Percentiles rank a stretch among this genome's conserved stretches.
Evolutionary conservation across 352 stramenopile genomes (phyloP).

Genomic region (Pythium phragmitis): DNA sequence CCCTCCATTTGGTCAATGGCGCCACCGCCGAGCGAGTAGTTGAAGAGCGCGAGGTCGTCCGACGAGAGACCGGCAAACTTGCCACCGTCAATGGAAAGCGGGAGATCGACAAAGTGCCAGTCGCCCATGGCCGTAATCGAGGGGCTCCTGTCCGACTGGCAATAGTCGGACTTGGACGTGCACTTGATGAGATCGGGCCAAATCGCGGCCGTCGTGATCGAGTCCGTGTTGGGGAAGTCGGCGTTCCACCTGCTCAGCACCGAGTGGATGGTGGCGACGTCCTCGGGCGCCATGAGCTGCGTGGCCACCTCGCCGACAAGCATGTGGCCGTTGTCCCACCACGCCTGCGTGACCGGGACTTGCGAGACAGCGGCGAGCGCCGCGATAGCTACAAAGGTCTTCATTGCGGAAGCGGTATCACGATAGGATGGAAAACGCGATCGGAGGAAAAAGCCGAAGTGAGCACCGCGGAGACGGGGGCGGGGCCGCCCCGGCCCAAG

Average conservation of each 20-base stretch:
- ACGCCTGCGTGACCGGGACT: constrained; percentile 21
- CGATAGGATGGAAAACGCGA: too few species aligned
- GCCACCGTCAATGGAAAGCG: constrained; percentile 46
- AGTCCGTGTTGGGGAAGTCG: constrained; percentile 35
- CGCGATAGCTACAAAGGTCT: constrained; percentile 23
- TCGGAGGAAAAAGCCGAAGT: constrained; percentile 20
- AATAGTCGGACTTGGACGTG: constrained; percentile 20
- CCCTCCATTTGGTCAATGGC: constrained; percentile 39
- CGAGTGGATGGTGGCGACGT: constrained; percentile 26
- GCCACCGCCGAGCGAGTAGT: constrained; percentile 44
- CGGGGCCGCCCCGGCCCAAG: not conserved
- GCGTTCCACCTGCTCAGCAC: constrained; percentile 28
- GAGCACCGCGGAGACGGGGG: not conserved
- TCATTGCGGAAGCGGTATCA: constrained; percentile 13
- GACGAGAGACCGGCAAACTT: constrained; percentile 32
- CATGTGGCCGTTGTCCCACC: constrained; percentile 44
- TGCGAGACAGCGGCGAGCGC: constrained; percentile 14
- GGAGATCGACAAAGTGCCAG: constrained; percentile 76
- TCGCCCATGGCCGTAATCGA: constrained; percentile 52
- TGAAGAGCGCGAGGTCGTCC: constrained; percentile 44
- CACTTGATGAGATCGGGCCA: constrained; percentile 43
- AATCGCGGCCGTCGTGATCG: constrained; percentile 32
- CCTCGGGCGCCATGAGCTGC: constrained; percentile 27
- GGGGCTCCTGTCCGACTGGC: constrained; percentile 23
- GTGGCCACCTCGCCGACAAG: constrained; percentile 33